Evolutionary conservation across 352 stramenopile species (phyloP).

Genomic region (Blastocystis sp.): DNA sequence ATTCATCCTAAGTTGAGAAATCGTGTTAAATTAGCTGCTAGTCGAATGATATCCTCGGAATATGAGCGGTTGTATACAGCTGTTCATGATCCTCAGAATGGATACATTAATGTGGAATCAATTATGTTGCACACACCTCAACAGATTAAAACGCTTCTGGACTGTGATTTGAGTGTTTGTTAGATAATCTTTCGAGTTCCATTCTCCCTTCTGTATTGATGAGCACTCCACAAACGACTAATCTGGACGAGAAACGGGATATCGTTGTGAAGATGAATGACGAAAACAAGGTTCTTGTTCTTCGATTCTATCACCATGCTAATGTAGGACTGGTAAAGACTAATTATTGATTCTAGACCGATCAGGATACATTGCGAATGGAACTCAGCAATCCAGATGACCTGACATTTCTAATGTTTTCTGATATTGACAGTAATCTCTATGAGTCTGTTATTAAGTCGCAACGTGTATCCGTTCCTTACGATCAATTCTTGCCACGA

Average conservation of each 20-base stretch:
- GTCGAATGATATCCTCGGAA: constrained; percentile 11
- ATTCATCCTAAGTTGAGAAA: constrained; percentile 22
- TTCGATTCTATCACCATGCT: background rate
- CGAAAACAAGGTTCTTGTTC: background rate
- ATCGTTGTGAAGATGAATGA: background rate
- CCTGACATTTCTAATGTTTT: background rate
- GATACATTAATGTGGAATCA: constrained; percentile 29
- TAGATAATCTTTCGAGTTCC: background rate
- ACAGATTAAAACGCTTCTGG: constrained; percentile 46
- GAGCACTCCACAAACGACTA: background rate
- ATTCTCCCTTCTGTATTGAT: no score
- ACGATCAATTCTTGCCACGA: background rate
- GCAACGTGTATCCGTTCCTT: constrained; percentile 4
- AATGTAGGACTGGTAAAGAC: background rate
- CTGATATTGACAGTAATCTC: background rate
- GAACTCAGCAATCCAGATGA: background rate
- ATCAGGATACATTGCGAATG: background rate
- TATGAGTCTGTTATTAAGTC: background rate
- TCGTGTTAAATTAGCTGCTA: background rate
- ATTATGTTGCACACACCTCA: constrained; percentile 42
- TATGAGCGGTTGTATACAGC: constrained; percentile 44
- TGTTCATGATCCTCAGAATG: constrained; percentile 43
- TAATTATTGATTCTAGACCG: background rate
- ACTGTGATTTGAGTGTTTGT: constrained; percentile 35
- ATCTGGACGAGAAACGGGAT: background rate